A percentile compares a stretch with the other conserved stretches of the same genome.
These are phyloP conservation scores for Glycine soja DNA, from an alignment of 306 rosid genomes.

Conservation along the genomic window DNA sequence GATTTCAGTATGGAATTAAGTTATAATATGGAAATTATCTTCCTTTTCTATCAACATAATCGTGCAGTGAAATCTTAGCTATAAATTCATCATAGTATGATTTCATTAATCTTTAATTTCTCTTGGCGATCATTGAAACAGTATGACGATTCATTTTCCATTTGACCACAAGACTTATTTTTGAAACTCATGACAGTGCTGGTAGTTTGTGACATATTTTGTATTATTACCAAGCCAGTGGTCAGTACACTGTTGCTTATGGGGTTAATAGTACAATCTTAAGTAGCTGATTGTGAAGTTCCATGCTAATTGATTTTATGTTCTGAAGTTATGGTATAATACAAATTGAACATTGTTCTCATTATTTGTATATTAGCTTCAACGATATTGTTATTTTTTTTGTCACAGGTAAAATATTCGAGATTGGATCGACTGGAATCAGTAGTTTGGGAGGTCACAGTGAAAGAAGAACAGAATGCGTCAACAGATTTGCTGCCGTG, in stretches of 20 bases:
- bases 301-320: too few relatives aligned
- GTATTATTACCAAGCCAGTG: too few relatives aligned
- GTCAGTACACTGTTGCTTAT: background rate
- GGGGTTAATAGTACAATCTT: constrained; percentile 5
- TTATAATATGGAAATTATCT: background rate
- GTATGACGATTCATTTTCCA: background rate
- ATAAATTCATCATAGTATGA: background rate
- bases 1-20: background rate
- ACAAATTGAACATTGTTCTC: background rate
- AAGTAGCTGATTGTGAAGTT: background rate
- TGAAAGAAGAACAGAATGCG: constrained; percentile 76
- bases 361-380: background rate
- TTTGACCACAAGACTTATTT: background rate
- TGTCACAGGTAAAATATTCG: constrained; percentile 77
- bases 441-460: constrained; percentile 95
- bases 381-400: constrained; percentile 1
- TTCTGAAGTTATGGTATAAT: background rate
- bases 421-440: constrained; percentile 96
- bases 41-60: background rate
- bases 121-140: background rate
- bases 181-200: background rate
- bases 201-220: background rate
- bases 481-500: constrained; percentile 68
- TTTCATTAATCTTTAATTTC: background rate
- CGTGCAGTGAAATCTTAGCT: too few relatives aligned